A percentile compares a stretch with the other conserved stretches of the same genome.
Conservation (phyloP, 1,139 yeast species). For the Taphrina pruni region DNA sequence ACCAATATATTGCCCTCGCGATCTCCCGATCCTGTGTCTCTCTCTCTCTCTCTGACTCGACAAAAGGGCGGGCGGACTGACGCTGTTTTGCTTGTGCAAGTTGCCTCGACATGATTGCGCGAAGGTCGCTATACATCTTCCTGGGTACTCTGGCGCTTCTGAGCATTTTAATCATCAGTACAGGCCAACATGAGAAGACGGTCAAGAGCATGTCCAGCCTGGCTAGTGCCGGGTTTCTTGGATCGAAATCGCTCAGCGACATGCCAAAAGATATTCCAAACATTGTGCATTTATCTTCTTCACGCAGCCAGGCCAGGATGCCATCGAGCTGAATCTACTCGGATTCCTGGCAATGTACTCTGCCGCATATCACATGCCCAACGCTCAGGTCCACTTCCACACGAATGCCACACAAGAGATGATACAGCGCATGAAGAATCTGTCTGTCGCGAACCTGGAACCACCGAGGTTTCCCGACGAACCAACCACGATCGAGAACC, state of each 20-base stretch:
- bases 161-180: background rate
- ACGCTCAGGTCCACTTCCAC: constrained; percentile 3
- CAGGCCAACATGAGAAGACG: background rate
- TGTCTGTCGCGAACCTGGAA: background rate
- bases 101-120: background rate
- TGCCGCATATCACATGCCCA: constrained; percentile 6
- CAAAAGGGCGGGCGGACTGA: too few relatives aligned
- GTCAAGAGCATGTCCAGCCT: background rate
- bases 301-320: background rate
- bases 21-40: too few relatives aligned
- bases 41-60: too few relatives aligned
- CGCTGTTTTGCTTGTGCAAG: too few relatives aligned
- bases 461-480: background rate
- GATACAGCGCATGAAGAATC: background rate
- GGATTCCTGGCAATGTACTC: constrained; percentile 9
- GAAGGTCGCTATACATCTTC: background rate
- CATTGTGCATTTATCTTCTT: constrained; percentile 1
- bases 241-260: background rate
- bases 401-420: background rate
- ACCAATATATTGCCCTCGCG: too few relatives aligned
- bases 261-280: background rate
- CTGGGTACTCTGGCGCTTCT: background rate
- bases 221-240: background rate
- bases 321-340: constrained; percentile 7
- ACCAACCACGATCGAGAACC: background rate